phyloP scores from a whole-genome alignment of 768 basidiomycete genomes.

The Mycena maculata region DNA sequence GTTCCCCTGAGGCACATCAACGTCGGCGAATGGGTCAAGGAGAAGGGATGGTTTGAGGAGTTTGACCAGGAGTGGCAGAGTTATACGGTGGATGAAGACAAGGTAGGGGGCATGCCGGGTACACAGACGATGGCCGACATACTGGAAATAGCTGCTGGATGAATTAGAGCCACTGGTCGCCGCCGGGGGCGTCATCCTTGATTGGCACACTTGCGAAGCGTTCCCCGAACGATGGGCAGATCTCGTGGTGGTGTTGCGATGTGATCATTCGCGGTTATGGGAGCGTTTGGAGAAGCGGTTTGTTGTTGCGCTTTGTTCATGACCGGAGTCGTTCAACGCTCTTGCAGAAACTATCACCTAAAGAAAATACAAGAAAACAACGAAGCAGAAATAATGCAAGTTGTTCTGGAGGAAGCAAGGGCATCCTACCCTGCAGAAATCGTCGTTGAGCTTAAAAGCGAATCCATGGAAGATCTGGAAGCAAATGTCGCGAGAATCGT shows the following conservation, averaged over 20 bases:
- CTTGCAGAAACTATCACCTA: constrained; percentile 78
- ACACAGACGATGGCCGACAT: constrained; percentile 18
- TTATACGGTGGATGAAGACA: constrained; percentile 96
- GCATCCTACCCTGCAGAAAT: constrained; percentile 89
- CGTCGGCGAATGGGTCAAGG: constrained; percentile 90
- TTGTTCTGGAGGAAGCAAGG: constrained; percentile 88
- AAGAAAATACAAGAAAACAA: constrained; percentile 99
- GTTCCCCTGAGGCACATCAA: constrained; percentile 85
- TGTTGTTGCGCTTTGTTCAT: constrained; percentile 34
- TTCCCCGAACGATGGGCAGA: constrained; percentile 99
- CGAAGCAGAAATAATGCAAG: constrained; percentile 97
- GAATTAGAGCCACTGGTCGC: constrained; percentile 81
- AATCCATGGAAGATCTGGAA: constrained; percentile 83
- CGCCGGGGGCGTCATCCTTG: constrained; percentile 84
- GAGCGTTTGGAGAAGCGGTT: constrained; percentile 91
- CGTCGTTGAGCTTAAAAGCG: constrained; percentile 86
- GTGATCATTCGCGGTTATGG: constrained; percentile 90
- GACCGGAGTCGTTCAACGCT: constrained; percentile 7
- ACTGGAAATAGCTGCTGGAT: constrained; percentile 75
- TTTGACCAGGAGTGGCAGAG: constrained; percentile 97
- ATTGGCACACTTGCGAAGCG: constrained; percentile 94
- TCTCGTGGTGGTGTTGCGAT: constrained; percentile 91
- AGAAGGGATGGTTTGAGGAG: constrained; percentile 80
- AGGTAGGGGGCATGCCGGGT: constrained; percentile 61
- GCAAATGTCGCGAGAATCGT: constrained; percentile 88